phyloP scores from a whole-genome alignment of 1,139 yeast genomes.

The Eremothecium cymbalariae region DNA sequence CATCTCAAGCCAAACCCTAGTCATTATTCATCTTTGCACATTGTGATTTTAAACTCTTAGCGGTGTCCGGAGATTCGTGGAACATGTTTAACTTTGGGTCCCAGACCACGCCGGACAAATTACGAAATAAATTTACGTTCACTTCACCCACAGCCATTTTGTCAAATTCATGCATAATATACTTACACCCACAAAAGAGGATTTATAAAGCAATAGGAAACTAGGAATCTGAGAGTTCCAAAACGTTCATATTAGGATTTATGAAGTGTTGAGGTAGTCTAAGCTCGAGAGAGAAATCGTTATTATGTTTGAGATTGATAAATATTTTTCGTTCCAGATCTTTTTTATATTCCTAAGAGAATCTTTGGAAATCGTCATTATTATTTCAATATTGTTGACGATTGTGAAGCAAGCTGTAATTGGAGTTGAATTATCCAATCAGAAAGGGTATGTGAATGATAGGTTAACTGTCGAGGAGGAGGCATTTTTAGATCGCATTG shows the following conservation, averaged over 20 bases:
- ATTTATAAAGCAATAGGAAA: no score
- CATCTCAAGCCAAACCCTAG: no score
- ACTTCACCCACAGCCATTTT: not conserved
- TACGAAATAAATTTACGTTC: no score
- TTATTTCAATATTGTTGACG: constrained; percentile 81
- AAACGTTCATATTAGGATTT: not conserved
- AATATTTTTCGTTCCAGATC: constrained; percentile 38
- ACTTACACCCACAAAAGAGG: no score
- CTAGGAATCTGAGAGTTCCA: no score
- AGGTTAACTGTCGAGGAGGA: constrained; percentile 25
- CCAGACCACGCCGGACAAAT: no score
- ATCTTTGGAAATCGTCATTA: constrained; percentile 80
- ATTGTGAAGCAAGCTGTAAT: constrained; percentile 64
- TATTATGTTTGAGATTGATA: constrained; percentile 23
- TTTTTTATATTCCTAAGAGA: constrained; percentile 89
- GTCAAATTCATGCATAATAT: no score
- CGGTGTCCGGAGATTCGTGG: no score
- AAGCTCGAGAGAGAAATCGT: no score
- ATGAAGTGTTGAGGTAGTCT: not conserved
- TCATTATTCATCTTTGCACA: no score
- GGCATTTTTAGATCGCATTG: constrained; percentile 5
- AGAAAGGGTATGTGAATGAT: constrained; percentile 5
- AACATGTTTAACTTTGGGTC: no score
- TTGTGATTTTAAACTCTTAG: no score
- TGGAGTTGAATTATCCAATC: constrained; percentile 8